Evolutionary conservation across 768 basidiomycete genomes (phyloP).

Genomic region (Agaricus bisporus): DNA sequence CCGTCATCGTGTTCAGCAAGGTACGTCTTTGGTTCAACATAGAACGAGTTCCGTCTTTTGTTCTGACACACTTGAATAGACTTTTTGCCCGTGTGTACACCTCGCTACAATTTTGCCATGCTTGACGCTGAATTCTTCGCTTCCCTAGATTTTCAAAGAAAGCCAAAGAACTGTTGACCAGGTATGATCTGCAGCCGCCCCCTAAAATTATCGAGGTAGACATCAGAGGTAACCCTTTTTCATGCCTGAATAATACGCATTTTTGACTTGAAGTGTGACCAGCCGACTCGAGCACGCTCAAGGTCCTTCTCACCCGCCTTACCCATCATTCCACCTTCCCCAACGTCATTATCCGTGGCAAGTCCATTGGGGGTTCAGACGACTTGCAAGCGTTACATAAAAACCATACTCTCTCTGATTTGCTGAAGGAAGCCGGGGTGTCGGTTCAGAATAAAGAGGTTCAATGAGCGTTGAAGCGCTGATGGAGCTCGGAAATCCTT

Average conservation of each 20-base stretch:
- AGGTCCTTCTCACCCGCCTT: slow-evolving; percentile 57
- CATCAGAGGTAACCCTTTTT: slow-evolving; percentile 40
- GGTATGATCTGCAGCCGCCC: slow-evolving; percentile 54
- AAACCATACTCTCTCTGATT: slow-evolving; percentile 32
- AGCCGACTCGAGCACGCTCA: slow-evolving; percentile 63
- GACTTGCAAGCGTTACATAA: slow-evolving; percentile 47
- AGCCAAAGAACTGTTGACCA: slow-evolving; percentile 57
- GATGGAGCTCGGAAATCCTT: background rate
- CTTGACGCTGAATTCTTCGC: background rate
- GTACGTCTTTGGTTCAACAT: slow-evolving; percentile 28
- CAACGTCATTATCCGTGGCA: slow-evolving; percentile 62
- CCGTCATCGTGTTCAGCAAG: slow-evolving; percentile 80
- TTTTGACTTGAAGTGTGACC: background rate
- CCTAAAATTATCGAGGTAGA: slow-evolving; percentile 76
- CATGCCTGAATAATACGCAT: background rate
- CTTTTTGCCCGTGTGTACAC: slow-evolving; percentile 65
- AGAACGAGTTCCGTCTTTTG: background rate
- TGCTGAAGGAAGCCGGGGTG: slow-evolving; percentile 46
- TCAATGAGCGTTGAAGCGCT: background rate
- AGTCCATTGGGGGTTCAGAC: slow-evolving; percentile 63
- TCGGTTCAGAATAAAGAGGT: slow-evolving; percentile 19
- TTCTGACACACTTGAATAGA: slow-evolving; percentile 27
- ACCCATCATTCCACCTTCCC: slow-evolving; percentile 71
- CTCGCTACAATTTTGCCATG: background rate
- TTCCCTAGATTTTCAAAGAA: slow-evolving; percentile 46